phyloP scores from a whole-genome alignment of 345 rosid genomes.

The Lepidium africanum region DNA sequence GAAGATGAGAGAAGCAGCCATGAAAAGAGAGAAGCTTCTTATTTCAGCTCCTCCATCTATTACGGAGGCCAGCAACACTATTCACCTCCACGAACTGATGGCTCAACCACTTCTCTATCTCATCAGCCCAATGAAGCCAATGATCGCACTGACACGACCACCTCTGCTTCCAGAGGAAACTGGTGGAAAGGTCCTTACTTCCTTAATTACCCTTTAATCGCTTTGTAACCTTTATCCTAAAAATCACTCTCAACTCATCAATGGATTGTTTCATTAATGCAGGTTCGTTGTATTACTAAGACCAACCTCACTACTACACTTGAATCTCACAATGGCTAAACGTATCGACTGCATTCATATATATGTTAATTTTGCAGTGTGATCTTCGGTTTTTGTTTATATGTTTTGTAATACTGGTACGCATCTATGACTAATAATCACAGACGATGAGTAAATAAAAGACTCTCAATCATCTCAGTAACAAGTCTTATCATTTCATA shows the following conservation, averaged over 20 bases:
- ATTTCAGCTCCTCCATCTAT: slow-evolving; percentile 75
- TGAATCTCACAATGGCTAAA: neutral
- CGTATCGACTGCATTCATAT: neutral
- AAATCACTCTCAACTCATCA: neutral
- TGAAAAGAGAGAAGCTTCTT: slow-evolving; percentile 45
- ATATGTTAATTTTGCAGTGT: neutral
- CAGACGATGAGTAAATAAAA: neutral
- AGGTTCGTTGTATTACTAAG: slow-evolving; percentile 29
- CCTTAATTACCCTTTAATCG: neutral
- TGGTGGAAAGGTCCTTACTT: slow-evolving; percentile 87
- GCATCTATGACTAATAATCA: slow-evolving; percentile 1
- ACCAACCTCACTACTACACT: slow-evolving; percentile 9
- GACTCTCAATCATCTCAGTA: slow-evolving; percentile 8
- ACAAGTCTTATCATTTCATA: neutral
- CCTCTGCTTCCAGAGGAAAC: slow-evolving; percentile 73
- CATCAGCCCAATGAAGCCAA: slow-evolving; percentile 29
- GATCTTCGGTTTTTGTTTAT: slow-evolving; percentile 10
- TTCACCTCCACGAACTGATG: slow-evolving; percentile 43
- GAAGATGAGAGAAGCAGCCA: slow-evolving; percentile 21
- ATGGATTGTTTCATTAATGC: neutral
- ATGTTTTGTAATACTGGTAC: slow-evolving; percentile 2
- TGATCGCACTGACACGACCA: slow-evolving; percentile 19
- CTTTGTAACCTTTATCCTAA: neutral
- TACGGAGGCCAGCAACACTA: slow-evolving; percentile 93
- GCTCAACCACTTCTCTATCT: neutral